Conservation (phyloP, 306 rosid genomes). For the Ormosia emarginata region DNA sequence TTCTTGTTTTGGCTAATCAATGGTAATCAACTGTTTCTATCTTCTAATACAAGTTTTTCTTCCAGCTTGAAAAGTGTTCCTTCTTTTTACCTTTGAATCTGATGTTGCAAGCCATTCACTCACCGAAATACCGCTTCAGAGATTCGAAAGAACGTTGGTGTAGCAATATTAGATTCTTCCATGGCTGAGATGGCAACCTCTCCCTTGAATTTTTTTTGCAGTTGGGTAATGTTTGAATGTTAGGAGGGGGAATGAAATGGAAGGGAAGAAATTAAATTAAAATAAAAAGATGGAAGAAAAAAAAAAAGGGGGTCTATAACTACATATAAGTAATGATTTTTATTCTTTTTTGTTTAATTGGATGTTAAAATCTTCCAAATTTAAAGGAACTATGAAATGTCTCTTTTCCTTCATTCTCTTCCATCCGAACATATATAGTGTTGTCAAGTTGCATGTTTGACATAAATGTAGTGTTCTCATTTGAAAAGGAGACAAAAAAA, state of each 20-base stretch:
- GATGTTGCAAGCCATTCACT: conserved; percentile 12
- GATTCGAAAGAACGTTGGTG: conserved; percentile 3
- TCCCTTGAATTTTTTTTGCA: neutral
- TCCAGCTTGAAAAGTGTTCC: conserved; percentile 41
- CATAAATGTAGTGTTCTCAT: conserved; percentile 29
- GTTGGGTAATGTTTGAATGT: neutral
- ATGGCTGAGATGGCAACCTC: neutral
- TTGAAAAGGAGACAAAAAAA: conserved; percentile 14
- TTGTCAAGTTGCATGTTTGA: conserved; percentile 29
- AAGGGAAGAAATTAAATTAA: neutral
- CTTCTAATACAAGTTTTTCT: conserved; percentile 41
- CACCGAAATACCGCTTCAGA: neutral
- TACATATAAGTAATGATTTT: neutral
- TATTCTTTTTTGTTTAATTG: neutral
- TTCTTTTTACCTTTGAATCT: conserved; percentile 32
- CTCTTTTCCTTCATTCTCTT: neutral
- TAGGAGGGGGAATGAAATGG: too few species aligned
- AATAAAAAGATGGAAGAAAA: neutral
- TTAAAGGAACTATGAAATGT: neutral
- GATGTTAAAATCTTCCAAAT: neutral
- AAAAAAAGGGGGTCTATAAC: neutral
- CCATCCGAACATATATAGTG: conserved; percentile 10
- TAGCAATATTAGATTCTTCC: conserved; percentile 30
- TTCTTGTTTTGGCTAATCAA: conserved; percentile 65
- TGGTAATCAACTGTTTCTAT: conserved; percentile 16